These are phyloP conservation scores for Chalaropsis ovoidea DNA, from an alignment of 2,329 filamentous ascomycete species.

Conservation along the genomic window DNA sequence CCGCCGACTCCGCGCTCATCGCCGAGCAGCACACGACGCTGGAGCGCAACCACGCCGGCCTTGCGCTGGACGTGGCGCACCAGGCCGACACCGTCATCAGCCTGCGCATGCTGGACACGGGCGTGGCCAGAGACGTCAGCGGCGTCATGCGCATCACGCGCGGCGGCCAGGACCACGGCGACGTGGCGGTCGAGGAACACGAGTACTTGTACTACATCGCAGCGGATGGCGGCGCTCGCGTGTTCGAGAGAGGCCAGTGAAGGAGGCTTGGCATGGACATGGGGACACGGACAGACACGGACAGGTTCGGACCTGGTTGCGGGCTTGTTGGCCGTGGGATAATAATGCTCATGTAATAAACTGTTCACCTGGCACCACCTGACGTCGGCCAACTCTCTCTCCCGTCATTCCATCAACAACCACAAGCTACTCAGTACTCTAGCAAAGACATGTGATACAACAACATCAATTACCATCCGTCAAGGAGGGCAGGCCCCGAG, in stretches of 20 bases:
- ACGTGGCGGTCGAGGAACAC: conserved; percentile 41
- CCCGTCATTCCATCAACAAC: no score
- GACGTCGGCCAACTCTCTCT: no score
- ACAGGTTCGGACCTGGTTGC: not conserved
- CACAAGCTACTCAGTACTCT: no score
- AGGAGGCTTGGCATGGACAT: no score
- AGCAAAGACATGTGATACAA: no score
- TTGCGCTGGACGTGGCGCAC: conserved; percentile 64
- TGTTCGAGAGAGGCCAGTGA: conserved; percentile 64
- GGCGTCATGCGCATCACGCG: conserved; percentile 70
- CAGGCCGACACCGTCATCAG: conserved; percentile 61
- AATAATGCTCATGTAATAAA: not conserved
- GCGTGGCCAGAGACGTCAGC: conserved; percentile 81
- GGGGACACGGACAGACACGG: no score
- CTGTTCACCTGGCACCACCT: not conserved
- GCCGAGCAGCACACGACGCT: conserved; percentile 51
- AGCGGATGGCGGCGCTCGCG: conserved; percentile 65
- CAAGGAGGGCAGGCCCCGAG: no score
- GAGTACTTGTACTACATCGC: conserved; percentile 76
- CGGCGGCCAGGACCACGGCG: conserved; percentile 34
- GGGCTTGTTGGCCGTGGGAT: not conserved
- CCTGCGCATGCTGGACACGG: conserved; percentile 69
- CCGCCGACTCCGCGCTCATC: conserved; percentile 66
- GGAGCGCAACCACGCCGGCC: conserved; percentile 60
- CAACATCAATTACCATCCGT: no score